Percentiles rank a stretch among this genome's conserved stretches.
These are phyloP conservation scores for Gillenia trifoliata DNA, from an alignment of 306 rosid species.

Conservation along the genomic window DNA sequence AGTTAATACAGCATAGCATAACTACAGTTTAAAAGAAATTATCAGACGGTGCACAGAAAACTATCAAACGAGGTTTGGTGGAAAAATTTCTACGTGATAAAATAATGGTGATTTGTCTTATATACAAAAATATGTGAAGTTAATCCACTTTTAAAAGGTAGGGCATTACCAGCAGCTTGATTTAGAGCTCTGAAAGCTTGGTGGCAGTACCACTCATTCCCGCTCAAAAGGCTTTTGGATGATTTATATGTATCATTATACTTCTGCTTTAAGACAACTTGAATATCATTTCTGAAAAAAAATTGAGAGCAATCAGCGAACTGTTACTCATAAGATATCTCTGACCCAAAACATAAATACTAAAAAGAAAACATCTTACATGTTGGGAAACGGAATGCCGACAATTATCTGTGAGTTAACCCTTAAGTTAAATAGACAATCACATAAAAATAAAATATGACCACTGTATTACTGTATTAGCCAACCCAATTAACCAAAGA, in stretches of 20 bases:
- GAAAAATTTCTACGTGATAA: not conserved
- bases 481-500: slow-evolving; percentile 3
- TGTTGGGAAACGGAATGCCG: slow-evolving; percentile 93
- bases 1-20: not conserved
- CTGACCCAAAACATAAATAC: slow-evolving; percentile 10
- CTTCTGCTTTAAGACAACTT: slow-evolving; percentile 70
- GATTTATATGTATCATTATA: slow-evolving; percentile 75
- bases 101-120: not conserved
- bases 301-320: slow-evolving; percentile 35
- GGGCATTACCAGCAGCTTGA: slow-evolving; percentile 90
- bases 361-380: slow-evolving; percentile 51
- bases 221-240: slow-evolving; percentile 69
- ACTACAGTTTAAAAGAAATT: not conserved
- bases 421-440: slow-evolving; percentile 48
- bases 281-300: slow-evolving; percentile 68
- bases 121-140: not conserved
- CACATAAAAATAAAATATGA: slow-evolving; percentile 6
- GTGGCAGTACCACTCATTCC: slow-evolving; percentile 91
- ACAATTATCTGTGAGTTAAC: slow-evolving; percentile 86
- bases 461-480: slow-evolving; percentile 2
- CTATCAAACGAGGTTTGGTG: not conserved
- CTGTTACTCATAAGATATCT: not conserved
- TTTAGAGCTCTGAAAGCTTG: slow-evolving; percentile 95
- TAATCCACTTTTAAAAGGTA: not conserved
- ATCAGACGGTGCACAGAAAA: not conserved